Conservation (phyloP, 2,329 filamentous ascomycete genomes). For the Tolypocladium paradoxum region DNA sequence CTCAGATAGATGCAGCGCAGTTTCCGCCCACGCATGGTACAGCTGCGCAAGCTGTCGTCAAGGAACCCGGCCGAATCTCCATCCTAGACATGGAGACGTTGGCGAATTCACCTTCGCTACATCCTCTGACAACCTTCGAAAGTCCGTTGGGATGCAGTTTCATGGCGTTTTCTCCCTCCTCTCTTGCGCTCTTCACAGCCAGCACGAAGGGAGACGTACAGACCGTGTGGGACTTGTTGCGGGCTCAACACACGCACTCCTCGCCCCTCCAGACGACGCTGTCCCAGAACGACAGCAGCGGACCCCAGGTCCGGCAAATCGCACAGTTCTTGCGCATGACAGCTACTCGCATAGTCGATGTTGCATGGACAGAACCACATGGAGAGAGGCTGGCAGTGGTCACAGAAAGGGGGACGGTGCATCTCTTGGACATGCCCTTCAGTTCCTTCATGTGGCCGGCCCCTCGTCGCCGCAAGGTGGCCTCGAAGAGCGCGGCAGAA, state of each 20-base stretch:
- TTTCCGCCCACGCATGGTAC: constrained; percentile 70
- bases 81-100: constrained; percentile 60
- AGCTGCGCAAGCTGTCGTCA: constrained; percentile 41
- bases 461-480: constrained; percentile 40
- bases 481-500: constrained; percentile 33
- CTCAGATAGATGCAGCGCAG: constrained; percentile 36
- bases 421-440: constrained; percentile 77
- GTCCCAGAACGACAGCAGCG: constrained; percentile 31
- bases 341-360: constrained; percentile 79
- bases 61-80: constrained; percentile 65
- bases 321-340: constrained; percentile 88
- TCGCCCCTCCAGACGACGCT: constrained; percentile 44
- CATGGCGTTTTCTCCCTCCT: constrained; percentile 65
- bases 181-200: constrained; percentile 64
- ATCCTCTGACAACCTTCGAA: constrained; percentile 61
- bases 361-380: constrained; percentile 73
- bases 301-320: constrained; percentile 65
- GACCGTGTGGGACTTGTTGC: constrained; percentile 70
- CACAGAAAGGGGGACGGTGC: constrained; percentile 89
- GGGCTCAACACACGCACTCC: constrained; percentile 50
- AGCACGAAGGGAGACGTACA: constrained; percentile 78
- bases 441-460: constrained; percentile 84
- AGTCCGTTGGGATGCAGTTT: constrained; percentile 69
- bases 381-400: constrained; percentile 80
- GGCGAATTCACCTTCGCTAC: constrained; percentile 36